Conservation (phyloP, 106 monocot species). For the Dioscorea dumetorum region DNA sequence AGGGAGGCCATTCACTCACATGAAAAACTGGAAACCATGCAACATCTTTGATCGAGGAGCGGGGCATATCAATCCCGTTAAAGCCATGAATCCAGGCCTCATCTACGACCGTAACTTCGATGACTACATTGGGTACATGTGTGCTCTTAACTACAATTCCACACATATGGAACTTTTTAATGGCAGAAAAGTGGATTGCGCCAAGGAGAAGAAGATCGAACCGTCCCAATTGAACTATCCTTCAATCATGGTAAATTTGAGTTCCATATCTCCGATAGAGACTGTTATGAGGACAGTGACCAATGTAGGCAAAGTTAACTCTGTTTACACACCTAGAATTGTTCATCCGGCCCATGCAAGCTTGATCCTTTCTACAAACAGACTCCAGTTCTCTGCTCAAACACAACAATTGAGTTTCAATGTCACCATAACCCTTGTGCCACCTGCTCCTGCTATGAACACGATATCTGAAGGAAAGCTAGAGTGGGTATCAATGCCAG, state of each 20-base stretch:
- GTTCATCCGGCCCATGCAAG: constrained; percentile 3
- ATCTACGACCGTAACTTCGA: constrained; percentile 24
- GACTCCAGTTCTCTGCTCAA: constrained; percentile 2
- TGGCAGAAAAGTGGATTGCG: constrained; percentile 1
- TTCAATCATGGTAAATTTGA: constrained; percentile 10
- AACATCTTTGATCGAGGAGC: constrained; percentile 32
- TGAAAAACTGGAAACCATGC: background rate
- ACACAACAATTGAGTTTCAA: constrained; percentile 2
- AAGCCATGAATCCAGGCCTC: constrained; percentile 42
- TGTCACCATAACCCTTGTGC: background rate
- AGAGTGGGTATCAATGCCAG: no score
- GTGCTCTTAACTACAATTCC: constrained; percentile 31
- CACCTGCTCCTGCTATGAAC: no score
- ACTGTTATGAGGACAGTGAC: constrained; percentile 10
- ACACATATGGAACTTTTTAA: background rate
- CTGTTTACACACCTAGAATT: background rate
- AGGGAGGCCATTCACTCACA: constrained; percentile 11
- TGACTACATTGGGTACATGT: constrained; percentile 33
- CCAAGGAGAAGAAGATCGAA: background rate
- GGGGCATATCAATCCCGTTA: constrained; percentile 25
- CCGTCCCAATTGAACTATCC: constrained; percentile 41
- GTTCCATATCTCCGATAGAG: background rate
- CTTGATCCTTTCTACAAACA: constrained; percentile 5
- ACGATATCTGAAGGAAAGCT: no score
- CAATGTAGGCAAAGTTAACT: constrained; percentile 6